A percentile compares a stretch with the other conserved stretches of the same genome.
These are phyloP conservation scores for Cerioporus squamosus DNA, from an alignment of 1,284 basidiomycete genomes.

Conservation along the genomic window DNA sequence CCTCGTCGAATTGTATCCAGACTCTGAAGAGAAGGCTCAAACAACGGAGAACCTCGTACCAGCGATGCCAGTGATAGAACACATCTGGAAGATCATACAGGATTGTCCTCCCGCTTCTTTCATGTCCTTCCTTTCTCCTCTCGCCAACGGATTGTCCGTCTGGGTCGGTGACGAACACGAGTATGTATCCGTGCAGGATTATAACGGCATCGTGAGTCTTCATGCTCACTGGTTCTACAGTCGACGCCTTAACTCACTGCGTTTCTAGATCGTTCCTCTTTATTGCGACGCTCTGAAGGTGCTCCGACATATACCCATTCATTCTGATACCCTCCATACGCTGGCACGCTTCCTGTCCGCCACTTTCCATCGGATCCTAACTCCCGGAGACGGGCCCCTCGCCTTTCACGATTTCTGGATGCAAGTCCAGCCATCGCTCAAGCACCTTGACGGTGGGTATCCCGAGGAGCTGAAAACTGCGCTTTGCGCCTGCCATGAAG, in stretches of 20 bases:
- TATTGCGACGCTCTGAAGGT: constrained; percentile 47
- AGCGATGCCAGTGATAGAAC: constrained; percentile 27
- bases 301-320: constrained; percentile 42
- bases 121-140: constrained; percentile 36
- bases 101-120: constrained; percentile 30
- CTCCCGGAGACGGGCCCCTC: constrained; percentile 49
- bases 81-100: constrained; percentile 38
- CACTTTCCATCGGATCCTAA: constrained; percentile 50
- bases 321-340: constrained; percentile 40
- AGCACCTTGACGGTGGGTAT: constrained; percentile 8
- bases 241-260: constrained; percentile 3
- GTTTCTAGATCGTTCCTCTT: constrained; percentile 45
- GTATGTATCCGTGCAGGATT: constrained; percentile 45
- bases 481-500: constrained; percentile 20
- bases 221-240: background rate
- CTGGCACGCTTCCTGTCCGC: constrained; percentile 49
- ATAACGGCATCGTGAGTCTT: constrained; percentile 50
- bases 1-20: constrained; percentile 41
- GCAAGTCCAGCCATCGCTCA: constrained; percentile 9
- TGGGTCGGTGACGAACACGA: constrained; percentile 57
- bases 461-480: constrained; percentile 25
- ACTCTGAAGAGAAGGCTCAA: constrained; percentile 30
- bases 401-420: constrained; percentile 43
- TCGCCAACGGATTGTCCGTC: constrained; percentile 45
- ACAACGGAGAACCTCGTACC: constrained; percentile 26